Evolutionary conservation across 2,329 filamentous ascomycete genomes (phyloP).

Genomic region (Eutypa lata): DNA sequence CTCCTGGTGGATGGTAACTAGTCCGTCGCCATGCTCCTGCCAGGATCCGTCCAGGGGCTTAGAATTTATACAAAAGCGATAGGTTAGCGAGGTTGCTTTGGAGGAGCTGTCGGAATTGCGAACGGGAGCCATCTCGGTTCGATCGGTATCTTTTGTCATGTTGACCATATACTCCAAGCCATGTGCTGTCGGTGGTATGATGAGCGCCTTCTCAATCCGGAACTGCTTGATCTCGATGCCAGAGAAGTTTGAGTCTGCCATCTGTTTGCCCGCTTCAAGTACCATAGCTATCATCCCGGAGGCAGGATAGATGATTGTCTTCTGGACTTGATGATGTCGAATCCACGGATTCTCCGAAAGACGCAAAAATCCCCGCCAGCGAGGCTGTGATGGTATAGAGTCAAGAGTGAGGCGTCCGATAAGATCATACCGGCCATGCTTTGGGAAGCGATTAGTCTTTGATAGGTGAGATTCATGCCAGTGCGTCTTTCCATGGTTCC

Average conservation of each 20-base stretch:
- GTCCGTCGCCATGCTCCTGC: conserved; percentile 40
- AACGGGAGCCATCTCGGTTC: neutral
- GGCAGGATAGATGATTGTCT: conserved; percentile 48
- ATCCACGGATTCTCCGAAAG: conserved; percentile 51
- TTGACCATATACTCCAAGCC: conserved; percentile 51
- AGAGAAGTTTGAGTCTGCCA: conserved; percentile 23
- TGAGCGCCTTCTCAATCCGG: conserved; percentile 47
- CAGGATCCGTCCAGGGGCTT: conserved; percentile 37
- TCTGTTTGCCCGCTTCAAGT: conserved; percentile 43
- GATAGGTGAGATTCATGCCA: conserved; percentile 53
- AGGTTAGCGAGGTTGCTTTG: conserved; percentile 12
- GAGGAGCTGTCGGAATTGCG: conserved; percentile 11
- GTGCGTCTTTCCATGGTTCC: conserved; percentile 50
- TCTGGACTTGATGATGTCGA: conserved; percentile 48
- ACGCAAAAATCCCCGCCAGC: conserved; percentile 49
- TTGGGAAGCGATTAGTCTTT: conserved; percentile 39
- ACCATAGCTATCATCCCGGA: conserved; percentile 49
- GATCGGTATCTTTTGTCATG: conserved; percentile 26
- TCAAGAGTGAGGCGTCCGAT: conserved; percentile 45
- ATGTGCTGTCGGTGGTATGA: conserved; percentile 42
- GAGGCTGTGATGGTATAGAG: conserved; percentile 41
- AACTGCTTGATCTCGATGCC: conserved; percentile 45
- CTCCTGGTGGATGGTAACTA: conserved; percentile 24
- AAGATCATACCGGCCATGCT: conserved; percentile 46
- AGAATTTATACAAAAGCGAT: conserved; percentile 45